Evolutionary conservation across 768 basidiomycete genomes (phyloP).

Genomic region (Hygrophoropsis aurantiaca): DNA sequence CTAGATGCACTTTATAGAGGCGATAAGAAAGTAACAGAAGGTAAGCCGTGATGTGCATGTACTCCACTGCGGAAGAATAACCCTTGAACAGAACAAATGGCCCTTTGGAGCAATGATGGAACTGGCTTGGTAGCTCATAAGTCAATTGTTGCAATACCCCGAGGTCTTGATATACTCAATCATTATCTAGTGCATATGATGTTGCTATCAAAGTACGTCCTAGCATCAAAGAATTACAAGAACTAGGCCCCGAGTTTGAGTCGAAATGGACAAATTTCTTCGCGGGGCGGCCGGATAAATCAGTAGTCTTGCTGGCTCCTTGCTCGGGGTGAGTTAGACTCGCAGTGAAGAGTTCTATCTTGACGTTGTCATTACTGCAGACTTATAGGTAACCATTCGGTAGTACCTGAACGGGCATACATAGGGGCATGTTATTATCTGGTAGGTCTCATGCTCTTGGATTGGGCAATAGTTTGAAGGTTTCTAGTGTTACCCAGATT

Average conservation of each 20-base stretch:
- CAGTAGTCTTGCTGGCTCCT: slow-evolving; percentile 45
- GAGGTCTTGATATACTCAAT: too few species aligned
- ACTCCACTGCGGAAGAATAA: slow-evolving; percentile 8
- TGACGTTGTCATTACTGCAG: too few species aligned
- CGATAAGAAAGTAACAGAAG: slow-evolving; percentile 34
- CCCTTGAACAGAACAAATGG: slow-evolving; percentile 25
- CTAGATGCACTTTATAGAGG: slow-evolving; percentile 48
- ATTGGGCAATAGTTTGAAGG: background rate
- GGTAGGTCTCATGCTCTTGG: slow-evolving; percentile 17
- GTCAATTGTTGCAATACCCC: too few species aligned
- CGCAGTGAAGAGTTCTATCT: background rate
- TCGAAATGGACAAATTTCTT: slow-evolving; percentile 52
- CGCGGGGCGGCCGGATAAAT: slow-evolving; percentile 52
- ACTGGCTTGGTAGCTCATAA: slow-evolving; percentile 56
- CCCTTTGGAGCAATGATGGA: slow-evolving; percentile 37
- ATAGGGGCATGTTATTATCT: slow-evolving; percentile 24
- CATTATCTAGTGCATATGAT: slow-evolving; percentile 50
- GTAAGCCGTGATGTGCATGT: slow-evolving; percentile 32
- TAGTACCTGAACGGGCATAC: slow-evolving; percentile 13
- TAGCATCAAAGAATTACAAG: slow-evolving; percentile 44
- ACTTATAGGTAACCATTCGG: slow-evolving; percentile 9
- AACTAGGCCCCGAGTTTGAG: slow-evolving; percentile 48
- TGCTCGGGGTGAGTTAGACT: slow-evolving; percentile 39
- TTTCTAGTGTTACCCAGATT: slow-evolving; percentile 41
- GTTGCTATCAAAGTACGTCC: slow-evolving; percentile 60